Percentiles rank a stretch among this genome's conserved stretches.
Evolutionary conservation across 2,329 filamentous ascomycete species (phyloP).

Genomic region (Calonectria crousiana): DNA sequence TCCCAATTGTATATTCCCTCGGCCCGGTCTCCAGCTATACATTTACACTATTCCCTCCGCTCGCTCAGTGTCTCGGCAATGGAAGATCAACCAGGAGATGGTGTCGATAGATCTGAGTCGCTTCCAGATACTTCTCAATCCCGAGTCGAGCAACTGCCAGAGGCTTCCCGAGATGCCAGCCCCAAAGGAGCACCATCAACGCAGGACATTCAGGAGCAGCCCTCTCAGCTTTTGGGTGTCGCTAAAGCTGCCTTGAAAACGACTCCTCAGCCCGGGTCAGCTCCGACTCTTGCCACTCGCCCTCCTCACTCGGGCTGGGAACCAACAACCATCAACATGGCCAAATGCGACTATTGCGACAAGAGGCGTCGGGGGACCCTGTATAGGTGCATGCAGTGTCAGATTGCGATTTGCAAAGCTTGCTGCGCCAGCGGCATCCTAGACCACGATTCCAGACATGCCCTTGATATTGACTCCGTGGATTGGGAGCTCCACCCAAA

Average conservation of each 20-base stretch:
- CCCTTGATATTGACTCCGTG: conserved; percentile 6
- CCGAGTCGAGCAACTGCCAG: not conserved
- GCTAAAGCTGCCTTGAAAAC: not conserved
- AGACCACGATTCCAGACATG: conserved; percentile 19
- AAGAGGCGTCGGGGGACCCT: conserved; percentile 14
- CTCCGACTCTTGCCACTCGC: not conserved
- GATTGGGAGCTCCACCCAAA: conserved; percentile 22
- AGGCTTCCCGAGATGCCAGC: not conserved
- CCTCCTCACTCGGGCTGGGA: conserved; percentile 24
- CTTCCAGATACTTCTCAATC: not conserved
- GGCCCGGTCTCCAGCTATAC: not conserved
- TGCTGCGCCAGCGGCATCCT: conserved; percentile 20
- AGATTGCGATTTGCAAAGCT: conserved; percentile 19
- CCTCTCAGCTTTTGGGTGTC: not conserved
- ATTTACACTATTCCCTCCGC: not conserved
- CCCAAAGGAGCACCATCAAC: not conserved
- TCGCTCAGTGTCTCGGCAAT: not conserved
- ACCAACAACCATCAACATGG: conserved; percentile 24
- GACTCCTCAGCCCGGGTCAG: not conserved
- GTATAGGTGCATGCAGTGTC: conserved; percentile 19
- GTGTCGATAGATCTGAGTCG: not conserved
- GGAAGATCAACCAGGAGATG: not conserved
- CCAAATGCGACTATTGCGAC: conserved; percentile 30
- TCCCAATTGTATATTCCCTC: not conserved
- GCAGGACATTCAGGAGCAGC: not conserved